These are phyloP conservation scores for Linanthus parryae DNA, from an alignment of 148 eudicot species.

Conservation along the genomic window DNA sequence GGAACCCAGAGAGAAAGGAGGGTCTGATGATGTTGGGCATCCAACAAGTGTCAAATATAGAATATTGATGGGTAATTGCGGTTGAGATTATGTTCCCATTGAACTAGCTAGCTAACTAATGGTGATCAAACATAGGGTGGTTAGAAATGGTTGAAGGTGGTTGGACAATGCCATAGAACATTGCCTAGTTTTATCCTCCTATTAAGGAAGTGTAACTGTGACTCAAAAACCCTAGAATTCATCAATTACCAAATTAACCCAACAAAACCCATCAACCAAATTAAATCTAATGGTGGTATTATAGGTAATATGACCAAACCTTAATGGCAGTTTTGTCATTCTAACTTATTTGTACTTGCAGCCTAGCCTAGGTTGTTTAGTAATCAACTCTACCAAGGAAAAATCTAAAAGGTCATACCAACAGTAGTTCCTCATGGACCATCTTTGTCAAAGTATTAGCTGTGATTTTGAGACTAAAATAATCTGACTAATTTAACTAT, in stretches of 20 bases:
- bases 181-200: neutral
- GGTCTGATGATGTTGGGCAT: no score
- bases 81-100: no score
- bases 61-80: no score
- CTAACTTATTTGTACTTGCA: neutral
- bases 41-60: no score
- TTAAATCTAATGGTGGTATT: neutral
- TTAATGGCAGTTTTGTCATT: neutral
- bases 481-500: constrained; percentile 21
- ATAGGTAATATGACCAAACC: neutral
- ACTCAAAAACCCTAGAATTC: constrained; percentile 11
- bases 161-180: constrained; percentile 17
- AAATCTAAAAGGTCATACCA: neutral
- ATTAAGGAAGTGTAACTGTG: constrained; percentile 1
- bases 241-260: neutral
- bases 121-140: constrained; percentile 15
- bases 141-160: constrained; percentile 43
- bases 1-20: neutral
- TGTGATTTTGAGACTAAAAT: constrained; percentile 22
- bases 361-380: constrained; percentile 2
- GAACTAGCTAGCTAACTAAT: constrained; percentile 2
- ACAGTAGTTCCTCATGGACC: constrained; percentile 9
- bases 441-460: constrained; percentile 55
- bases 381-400: neutral
- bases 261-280: neutral